These are phyloP conservation scores for Blumeria hordei DNA, from an alignment of 2,329 filamentous ascomycete species.

Conservation along the genomic window DNA sequence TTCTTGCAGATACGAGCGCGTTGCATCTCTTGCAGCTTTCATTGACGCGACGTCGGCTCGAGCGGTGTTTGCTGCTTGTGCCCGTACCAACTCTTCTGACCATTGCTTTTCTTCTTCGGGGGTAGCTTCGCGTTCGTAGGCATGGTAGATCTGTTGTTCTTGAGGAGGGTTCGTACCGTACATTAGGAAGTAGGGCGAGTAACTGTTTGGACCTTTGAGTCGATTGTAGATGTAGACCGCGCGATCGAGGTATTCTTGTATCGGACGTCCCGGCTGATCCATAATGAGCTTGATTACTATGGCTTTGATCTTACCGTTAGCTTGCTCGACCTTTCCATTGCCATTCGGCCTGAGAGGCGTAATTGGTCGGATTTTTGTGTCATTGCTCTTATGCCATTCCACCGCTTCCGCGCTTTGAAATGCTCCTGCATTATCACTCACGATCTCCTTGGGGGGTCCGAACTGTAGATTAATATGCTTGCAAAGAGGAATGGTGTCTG, in stretches of 20 bases:
- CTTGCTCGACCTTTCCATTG: neutral
- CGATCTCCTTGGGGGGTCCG: neutral
- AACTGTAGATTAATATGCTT: neutral
- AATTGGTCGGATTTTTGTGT: neutral
- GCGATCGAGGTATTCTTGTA: neutral
- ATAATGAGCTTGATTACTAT: neutral
- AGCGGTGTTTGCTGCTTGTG: neutral
- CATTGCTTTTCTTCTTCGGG: neutral
- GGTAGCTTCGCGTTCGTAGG: neutral
- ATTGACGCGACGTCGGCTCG: neutral
- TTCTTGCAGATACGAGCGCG: too few relatives aligned
- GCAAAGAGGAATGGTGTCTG: too few relatives aligned
- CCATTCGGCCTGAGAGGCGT: neutral
- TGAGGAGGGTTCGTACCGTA: neutral
- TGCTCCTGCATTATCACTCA: neutral
- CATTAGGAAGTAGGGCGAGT: neutral
- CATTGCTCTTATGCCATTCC: neutral
- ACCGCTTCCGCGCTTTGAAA: neutral
- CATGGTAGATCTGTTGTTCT: neutral
- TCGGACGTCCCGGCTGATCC: too few relatives aligned
- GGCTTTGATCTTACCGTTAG: neutral
- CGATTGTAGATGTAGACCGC: neutral
- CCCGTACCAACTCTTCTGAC: neutral
- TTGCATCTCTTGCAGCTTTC: neutral
- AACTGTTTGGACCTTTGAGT: neutral